phyloP scores from a whole-genome alignment of 78 protist species.

The Emiliania huxleyi region DNA sequence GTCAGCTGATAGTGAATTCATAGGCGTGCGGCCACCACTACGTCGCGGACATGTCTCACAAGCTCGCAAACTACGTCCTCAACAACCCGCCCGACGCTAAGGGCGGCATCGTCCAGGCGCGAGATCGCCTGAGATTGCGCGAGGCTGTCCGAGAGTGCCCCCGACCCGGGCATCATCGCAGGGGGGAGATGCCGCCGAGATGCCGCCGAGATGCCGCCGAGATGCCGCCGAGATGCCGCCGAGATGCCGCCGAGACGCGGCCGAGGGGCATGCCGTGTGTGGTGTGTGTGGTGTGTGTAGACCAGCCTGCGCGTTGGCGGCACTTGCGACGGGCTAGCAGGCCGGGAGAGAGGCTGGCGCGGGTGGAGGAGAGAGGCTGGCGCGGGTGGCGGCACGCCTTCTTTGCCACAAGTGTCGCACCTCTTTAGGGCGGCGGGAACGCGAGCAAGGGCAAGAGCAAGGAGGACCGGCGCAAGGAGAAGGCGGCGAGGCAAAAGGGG shows the following conservation, averaged over 20 bases:
- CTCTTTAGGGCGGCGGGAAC: background rate
- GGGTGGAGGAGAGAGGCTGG: too few species aligned
- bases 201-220: too few species aligned
- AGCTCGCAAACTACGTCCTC: constrained; percentile 57
- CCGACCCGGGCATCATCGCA: background rate
- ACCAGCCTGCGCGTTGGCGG: too few species aligned
- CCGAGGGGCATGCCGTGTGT: too few species aligned
- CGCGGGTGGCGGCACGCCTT: background rate
- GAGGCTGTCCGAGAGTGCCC: background rate
- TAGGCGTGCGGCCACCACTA: constrained; percentile 72
- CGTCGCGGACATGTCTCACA: constrained; percentile 48
- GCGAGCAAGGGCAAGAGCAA: background rate
- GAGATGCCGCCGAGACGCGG: too few species aligned
- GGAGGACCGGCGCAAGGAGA: background rate
- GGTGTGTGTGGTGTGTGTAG: too few species aligned
- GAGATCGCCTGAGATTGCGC: too few species aligned
- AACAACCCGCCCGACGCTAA: constrained; percentile 76
- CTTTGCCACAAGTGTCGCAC: background rate
- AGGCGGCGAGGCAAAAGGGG: background rate
- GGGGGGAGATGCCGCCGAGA: too few species aligned
- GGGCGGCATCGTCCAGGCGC: background rate
- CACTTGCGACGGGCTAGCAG: too few species aligned
- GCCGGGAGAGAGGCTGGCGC: too few species aligned
- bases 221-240: too few species aligned
- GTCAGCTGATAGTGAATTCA: too few species aligned